These are phyloP conservation scores for Carpinus fangiana DNA, from an alignment of 306 rosid genomes.

Conservation along the genomic window DNA sequence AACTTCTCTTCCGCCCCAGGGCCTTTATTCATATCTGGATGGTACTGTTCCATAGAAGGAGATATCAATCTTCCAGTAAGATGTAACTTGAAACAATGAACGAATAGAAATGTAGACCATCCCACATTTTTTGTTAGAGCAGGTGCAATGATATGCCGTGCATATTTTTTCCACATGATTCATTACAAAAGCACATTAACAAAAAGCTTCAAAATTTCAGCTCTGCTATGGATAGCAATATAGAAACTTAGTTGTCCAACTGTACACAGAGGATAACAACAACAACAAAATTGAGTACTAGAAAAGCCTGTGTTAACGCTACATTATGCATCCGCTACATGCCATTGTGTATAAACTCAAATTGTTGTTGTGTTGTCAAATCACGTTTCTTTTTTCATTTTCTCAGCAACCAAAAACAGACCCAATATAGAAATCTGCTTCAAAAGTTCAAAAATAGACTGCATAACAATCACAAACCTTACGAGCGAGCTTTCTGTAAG, in stretches of 20 bases:
- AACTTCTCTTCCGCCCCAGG: slow-evolving; percentile 91
- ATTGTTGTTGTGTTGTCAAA: neutral
- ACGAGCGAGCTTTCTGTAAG: slow-evolving; percentile 84
- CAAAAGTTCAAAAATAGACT: slow-evolving; percentile 4
- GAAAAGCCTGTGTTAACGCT: neutral
- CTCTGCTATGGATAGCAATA: neutral
- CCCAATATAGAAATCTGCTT: slow-evolving; percentile 24
- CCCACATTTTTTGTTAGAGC: neutral
- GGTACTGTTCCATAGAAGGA: slow-evolving; percentile 56
- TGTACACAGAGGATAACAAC: neutral
- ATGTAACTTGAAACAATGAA: slow-evolving; percentile 18
- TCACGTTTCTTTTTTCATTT: slow-evolving; percentile 18
- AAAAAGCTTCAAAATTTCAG: neutral
- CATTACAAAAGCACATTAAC: neutral
- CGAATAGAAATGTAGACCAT: slow-evolving; percentile 3
- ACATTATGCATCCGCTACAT: neutral
- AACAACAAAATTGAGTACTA: neutral
- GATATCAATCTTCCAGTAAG: slow-evolving; percentile 2
- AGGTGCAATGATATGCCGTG: neutral
- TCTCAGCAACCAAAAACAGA: slow-evolving; percentile 23
- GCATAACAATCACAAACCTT: slow-evolving; percentile 47
- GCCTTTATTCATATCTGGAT: slow-evolving; percentile 83
- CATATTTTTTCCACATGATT: neutral
- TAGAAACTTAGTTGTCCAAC: neutral
- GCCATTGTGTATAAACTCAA: too few species aligned